A percentile compares a stretch with the other conserved stretches of the same genome.
Evolutionary conservation across 2,329 filamentous ascomycete genomes (phyloP).

Genomic region (Magnaporthiopsis rhizophila): DNA sequence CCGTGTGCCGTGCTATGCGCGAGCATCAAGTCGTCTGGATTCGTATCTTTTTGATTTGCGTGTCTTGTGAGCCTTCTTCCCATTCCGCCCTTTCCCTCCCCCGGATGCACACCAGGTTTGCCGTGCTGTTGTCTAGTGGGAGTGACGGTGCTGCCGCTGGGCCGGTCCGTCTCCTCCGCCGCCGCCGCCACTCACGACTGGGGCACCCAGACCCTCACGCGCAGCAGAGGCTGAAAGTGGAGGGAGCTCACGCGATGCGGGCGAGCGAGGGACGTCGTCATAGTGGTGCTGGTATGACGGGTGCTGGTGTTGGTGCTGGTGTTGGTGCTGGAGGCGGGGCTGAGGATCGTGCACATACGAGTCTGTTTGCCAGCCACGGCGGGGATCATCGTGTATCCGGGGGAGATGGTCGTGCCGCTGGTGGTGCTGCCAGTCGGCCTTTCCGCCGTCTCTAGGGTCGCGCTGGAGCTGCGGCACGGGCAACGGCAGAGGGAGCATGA

Average conservation of each 20-base stretch:
- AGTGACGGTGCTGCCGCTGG: neutral
- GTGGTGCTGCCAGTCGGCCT: neutral
- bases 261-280: neutral
- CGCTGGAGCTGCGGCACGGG: constrained; percentile 11
- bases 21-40: constrained; percentile 36
- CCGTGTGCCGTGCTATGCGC: constrained; percentile 11
- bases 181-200: neutral
- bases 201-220: constrained; percentile 29
- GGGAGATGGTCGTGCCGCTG: constrained; percentile 16
- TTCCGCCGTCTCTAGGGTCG: constrained; percentile 5
- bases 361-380: constrained; percentile 42
- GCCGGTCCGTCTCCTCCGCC: neutral
- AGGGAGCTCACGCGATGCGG: constrained; percentile 24
- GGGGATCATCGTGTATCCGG: constrained; percentile 40
- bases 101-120: neutral
- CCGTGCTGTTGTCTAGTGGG: neutral
- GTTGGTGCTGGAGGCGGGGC: constrained; percentile 28
- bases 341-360: constrained; percentile 34
- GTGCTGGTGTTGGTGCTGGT: constrained; percentile 11
- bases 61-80: constrained; percentile 6
- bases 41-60: constrained; percentile 19
- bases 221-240: constrained; percentile 35
- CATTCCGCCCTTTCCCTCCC: neutral
- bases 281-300: neutral
- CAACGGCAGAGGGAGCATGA: constrained; percentile 5